phyloP scores from a whole-genome alignment of 495 filamentous ascomycete genomes.

The Cercophora samala region DNA sequence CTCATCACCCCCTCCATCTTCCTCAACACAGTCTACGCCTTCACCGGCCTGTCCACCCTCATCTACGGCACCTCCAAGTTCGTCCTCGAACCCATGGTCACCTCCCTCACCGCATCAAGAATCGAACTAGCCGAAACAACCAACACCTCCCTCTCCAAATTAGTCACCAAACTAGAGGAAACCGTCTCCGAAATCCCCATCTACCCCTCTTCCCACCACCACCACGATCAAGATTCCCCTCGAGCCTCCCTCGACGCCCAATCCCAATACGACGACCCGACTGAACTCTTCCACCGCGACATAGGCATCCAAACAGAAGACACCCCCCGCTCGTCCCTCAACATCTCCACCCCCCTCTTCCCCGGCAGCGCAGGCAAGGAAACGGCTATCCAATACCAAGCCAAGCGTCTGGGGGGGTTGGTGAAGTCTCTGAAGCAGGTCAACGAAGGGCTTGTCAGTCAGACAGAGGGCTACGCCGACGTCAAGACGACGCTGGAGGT shows the following conservation, averaged over 20 bases:
- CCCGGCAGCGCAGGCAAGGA: constrained; percentile 3
- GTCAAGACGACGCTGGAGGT: constrained; percentile 45
- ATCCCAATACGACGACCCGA: constrained; percentile 57
- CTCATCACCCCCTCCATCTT: constrained; percentile 73
- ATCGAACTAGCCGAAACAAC: constrained; percentile 71
- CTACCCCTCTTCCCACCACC: constrained; percentile 13
- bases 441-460: constrained; percentile 40
- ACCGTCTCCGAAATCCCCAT: constrained; percentile 60
- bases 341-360: constrained; percentile 8
- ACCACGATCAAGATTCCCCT: constrained; percentile 18
- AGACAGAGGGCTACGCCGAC: constrained; percentile 37
- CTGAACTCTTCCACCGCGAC: constrained; percentile 88
- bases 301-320: constrained; percentile 72
- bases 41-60: constrained; percentile 63
- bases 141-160: constrained; percentile 56
- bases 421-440: constrained; percentile 53
- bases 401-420: constrained; percentile 33
- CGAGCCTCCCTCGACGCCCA: constrained; percentile 27
- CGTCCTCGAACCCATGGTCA: constrained; percentile 78
- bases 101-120: constrained; percentile 70
- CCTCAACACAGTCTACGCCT: constrained; percentile 73
- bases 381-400: constrained; percentile 32
- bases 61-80: constrained; percentile 81
- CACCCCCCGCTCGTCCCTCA: constrained; percentile 47
- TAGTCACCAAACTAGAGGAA: constrained; percentile 71